Evolutionary conservation across 495 filamentous ascomycete species (phyloP).

Genomic region (Cercophora samala): DNA sequence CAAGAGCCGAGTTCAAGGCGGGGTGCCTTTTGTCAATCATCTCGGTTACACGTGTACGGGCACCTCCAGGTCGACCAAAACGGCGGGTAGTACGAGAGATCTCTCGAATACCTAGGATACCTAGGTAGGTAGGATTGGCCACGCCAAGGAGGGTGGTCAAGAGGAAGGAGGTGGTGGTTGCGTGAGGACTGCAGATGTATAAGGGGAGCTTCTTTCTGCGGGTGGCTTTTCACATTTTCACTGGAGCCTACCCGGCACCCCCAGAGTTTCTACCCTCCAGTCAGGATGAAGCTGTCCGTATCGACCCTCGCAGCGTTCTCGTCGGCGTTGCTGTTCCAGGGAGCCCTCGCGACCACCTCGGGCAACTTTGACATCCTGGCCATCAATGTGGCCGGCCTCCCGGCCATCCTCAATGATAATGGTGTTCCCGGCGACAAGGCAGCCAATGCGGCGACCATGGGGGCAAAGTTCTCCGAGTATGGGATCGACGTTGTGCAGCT

Average conservation of each 20-base stretch:
- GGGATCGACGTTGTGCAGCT: slow-evolving; percentile 58
- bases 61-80: neutral
- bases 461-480: slow-evolving; percentile 47
- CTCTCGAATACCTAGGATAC: too few relatives aligned
- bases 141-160: neutral
- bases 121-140: neutral
- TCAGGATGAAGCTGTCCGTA: neutral
- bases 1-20: neutral
- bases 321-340: slow-evolving; percentile 6
- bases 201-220: neutral
- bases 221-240: neutral
- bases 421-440: slow-evolving; percentile 52
- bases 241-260: too few relatives aligned
- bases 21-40: neutral
- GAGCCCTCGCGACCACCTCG: slow-evolving; percentile 1
- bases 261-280: neutral
- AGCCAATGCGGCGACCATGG: slow-evolving; percentile 48
- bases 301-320: neutral
- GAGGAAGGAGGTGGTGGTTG: neutral
- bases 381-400: slow-evolving; percentile 62
- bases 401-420: slow-evolving; percentile 51
- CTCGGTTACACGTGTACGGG: neutral
- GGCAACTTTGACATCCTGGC: slow-evolving; percentile 51
- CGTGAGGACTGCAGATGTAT: neutral
- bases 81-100: neutral